These are phyloP conservation scores for Ceratocystis cubensis DNA, from an alignment of 2,329 filamentous ascomycete genomes.

Conservation along the genomic window DNA sequence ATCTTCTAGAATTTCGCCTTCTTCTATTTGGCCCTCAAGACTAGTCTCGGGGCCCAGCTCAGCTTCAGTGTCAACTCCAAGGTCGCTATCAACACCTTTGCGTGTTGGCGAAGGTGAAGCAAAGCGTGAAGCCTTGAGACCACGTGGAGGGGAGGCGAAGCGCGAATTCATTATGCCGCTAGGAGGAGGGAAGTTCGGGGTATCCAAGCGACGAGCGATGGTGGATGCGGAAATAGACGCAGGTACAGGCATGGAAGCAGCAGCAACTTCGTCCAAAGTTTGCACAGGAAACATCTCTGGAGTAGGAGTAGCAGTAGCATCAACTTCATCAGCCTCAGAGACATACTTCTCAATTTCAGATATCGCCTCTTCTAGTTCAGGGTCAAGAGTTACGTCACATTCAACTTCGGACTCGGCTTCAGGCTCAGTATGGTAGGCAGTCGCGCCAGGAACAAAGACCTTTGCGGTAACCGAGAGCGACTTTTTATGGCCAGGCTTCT, in stretches of 20 bases:
- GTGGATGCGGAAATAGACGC: neutral
- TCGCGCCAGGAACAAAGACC: conserved; percentile 46
- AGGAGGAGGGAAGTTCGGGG: conserved; percentile 21
- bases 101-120: conserved; percentile 35
- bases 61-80: neutral
- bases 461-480: conserved; percentile 60
- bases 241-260: conserved; percentile 20
- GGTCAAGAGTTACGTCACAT: conserved; percentile 22
- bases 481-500: conserved; percentile 30
- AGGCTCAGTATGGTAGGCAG: conserved; percentile 25
- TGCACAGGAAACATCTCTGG: conserved; percentile 21
- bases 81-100: conserved; percentile 28
- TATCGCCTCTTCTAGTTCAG: conserved; percentile 8
- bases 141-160: conserved; percentile 33
- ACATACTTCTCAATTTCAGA: neutral
- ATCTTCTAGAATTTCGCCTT: conserved; percentile 24
- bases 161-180: conserved; percentile 34
- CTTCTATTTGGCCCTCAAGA: conserved; percentile 26
- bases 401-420: conserved; percentile 23
- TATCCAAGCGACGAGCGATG: conserved; percentile 22
- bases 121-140: conserved; percentile 37
- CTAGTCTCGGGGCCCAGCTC: conserved; percentile 31
- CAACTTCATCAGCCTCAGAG: conserved; percentile 4
- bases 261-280: neutral
- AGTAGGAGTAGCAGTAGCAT: conserved; percentile 21